These are phyloP conservation scores for Camillea tinctor DNA, from an alignment of 2,329 filamentous ascomycete genomes.

Conservation along the genomic window DNA sequence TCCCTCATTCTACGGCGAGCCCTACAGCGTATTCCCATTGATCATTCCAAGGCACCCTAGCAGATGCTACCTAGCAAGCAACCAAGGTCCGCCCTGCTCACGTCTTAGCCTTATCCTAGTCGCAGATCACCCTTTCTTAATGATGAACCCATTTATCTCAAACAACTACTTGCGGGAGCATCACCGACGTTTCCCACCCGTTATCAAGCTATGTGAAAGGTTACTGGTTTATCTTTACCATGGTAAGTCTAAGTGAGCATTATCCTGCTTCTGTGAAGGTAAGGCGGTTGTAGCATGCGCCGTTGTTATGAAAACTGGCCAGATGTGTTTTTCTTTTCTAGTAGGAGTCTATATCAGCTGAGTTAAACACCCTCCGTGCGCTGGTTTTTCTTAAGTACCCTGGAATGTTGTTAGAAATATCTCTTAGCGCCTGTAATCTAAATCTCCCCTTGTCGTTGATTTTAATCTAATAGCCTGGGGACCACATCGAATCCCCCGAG, in stretches of 20 bases:
- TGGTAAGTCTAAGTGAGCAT: not conserved
- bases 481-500: conserved; percentile 7
- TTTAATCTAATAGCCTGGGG: conserved; percentile 11
- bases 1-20: conserved; percentile 7
- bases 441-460: conserved; percentile 8
- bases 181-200: conserved; percentile 4
- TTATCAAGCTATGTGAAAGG: not conserved
- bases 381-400: conserved; percentile 3
- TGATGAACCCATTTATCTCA: conserved; percentile 46
- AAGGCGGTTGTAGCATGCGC: not conserved
- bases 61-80: conserved; percentile 14
- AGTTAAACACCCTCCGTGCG: not conserved
- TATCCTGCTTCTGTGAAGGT: not conserved
- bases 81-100: conserved; percentile 25
- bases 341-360: not conserved
- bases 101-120: conserved; percentile 33
- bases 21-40: conserved; percentile 13
- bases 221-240: not conserved
- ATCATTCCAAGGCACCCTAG: conserved; percentile 24
- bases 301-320: not conserved
- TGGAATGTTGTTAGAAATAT: conserved; percentile 17
- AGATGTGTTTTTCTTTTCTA: not conserved
- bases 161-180: conserved; percentile 35
- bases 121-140: conserved; percentile 46
- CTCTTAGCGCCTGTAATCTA: conserved; percentile 8